Evolutionary conservation across 768 basidiomycete genomes (phyloP).

Genomic region (Lactarius evosmus): DNA sequence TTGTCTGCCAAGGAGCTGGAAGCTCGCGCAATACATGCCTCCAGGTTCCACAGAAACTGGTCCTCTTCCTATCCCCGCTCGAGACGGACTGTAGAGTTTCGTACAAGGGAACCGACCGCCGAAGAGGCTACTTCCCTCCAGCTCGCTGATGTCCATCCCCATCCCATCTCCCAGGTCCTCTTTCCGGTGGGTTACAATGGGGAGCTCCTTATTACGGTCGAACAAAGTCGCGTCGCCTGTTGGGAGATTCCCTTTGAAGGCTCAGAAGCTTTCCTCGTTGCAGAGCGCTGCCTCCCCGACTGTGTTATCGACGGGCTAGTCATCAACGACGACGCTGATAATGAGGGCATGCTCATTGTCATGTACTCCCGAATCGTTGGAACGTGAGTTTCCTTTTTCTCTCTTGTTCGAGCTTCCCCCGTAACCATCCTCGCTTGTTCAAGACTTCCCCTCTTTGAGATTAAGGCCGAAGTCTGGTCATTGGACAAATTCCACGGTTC

Average conservation of each 20-base stretch:
- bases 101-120: slow-evolving; percentile 17
- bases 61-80: slow-evolving; percentile 32
- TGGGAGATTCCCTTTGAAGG: slow-evolving; percentile 39
- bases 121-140: slow-evolving; percentile 19
- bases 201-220: slow-evolving; percentile 34
- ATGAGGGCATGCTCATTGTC: slow-evolving; percentile 31
- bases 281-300: slow-evolving; percentile 30
- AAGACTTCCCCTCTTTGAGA: slow-evolving; percentile 12
- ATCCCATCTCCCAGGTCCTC: slow-evolving; percentile 31
- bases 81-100: slow-evolving; percentile 31
- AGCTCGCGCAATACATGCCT: slow-evolving; percentile 36
- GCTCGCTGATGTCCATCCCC: slow-evolving; percentile 20
- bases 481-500: slow-evolving; percentile 36
- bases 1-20: slow-evolving; percentile 37
- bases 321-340: slow-evolving; percentile 33
- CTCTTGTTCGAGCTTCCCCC: not conserved
- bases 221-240: slow-evolving; percentile 32
- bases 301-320: slow-evolving; percentile 32
- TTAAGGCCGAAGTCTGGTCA: slow-evolving; percentile 29
- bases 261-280: slow-evolving; percentile 35
- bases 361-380: slow-evolving; percentile 13
- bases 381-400: slow-evolving; percentile 4
- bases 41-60: slow-evolving; percentile 38
- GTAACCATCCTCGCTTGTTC: not conserved
- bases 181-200: slow-evolving; percentile 36